Percentiles rank a stretch among this genome's conserved stretches.
phyloP scores from a whole-genome alignment of 176 grass and related monocot genomes.

The Neostapfia colusana region DNA sequence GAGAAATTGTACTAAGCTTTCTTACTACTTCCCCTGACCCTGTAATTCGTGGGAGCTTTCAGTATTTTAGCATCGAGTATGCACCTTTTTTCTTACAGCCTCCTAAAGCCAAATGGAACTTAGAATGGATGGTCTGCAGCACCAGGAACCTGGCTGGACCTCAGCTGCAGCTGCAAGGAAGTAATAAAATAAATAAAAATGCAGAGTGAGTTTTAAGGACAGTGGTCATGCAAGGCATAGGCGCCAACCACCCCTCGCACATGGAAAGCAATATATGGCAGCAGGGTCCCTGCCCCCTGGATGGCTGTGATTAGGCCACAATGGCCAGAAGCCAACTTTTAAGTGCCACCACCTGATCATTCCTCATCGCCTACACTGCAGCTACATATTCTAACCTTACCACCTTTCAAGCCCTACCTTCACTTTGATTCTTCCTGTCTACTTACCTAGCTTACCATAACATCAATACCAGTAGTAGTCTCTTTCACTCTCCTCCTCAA shows the following conservation, averaged over 20 bases:
- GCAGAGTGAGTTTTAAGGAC: constrained; percentile 27
- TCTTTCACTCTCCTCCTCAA: background rate
- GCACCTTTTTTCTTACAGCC: constrained; percentile 11
- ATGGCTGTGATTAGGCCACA: constrained; percentile 74
- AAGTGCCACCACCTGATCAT: constrained; percentile 70
- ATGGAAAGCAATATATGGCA: constrained; percentile 54
- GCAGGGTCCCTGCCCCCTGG: constrained; percentile 33
- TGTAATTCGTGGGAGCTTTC: too few relatives aligned
- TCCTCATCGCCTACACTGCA: constrained; percentile 37
- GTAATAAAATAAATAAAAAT: background rate
- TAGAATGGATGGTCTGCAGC: constrained; percentile 27
- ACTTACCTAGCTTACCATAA: constrained; percentile 57
- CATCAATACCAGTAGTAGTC: background rate
- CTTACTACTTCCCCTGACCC: too few relatives aligned
- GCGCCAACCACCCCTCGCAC: constrained; percentile 44
- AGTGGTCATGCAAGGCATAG: constrained; percentile 44
- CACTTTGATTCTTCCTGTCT: constrained; percentile 83
- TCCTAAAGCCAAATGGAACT: constrained; percentile 45
- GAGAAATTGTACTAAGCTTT: constrained; percentile 33
- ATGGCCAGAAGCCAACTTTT: constrained; percentile 63
- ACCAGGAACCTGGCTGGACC: constrained; percentile 43
- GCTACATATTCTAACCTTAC: constrained; percentile 49
- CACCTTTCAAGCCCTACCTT: constrained; percentile 47
- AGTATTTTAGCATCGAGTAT: too few relatives aligned
- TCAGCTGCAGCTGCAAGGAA: constrained; percentile 18